These are phyloP conservation scores for Flammula alnicola DNA, from an alignment of 1,284 basidiomycete genomes.

Conservation along the genomic window DNA sequence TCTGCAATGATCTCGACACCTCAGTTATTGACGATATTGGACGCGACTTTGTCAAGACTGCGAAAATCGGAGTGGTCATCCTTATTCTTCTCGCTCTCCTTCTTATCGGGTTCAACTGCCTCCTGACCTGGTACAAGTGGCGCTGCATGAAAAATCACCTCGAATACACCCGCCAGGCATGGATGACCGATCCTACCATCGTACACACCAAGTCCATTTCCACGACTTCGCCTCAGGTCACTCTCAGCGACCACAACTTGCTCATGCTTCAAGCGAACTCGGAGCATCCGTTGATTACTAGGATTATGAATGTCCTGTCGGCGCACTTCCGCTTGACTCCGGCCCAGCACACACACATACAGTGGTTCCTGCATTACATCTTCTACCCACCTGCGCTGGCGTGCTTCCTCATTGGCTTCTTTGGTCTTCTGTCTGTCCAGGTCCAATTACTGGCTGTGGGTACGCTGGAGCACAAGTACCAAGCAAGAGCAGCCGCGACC, in stretches of 20 bases:
- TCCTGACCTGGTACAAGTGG: constrained; percentile 85
- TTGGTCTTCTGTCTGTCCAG: constrained; percentile 89
- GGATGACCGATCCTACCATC: constrained; percentile 72
- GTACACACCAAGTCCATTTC: constrained; percentile 41
- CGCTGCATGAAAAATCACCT: constrained; percentile 66
- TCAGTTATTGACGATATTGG: constrained; percentile 86
- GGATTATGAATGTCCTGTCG: constrained; percentile 61
- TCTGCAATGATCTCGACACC: constrained; percentile 81
- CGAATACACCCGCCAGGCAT: constrained; percentile 72
- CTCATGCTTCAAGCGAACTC: constrained; percentile 71
- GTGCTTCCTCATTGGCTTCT: constrained; percentile 87
- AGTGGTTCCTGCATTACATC: constrained; percentile 88
- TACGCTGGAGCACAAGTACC: constrained; percentile 70
- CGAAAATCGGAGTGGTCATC: constrained; percentile 78
- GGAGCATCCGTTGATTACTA: constrained; percentile 72
- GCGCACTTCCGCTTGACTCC: constrained; percentile 55
- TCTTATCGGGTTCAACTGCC: constrained; percentile 67
- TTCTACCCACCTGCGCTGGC: constrained; percentile 90
- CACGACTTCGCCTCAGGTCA: constrained; percentile 52
- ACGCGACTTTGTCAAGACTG: constrained; percentile 72
- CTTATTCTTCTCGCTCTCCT: constrained; percentile 66
- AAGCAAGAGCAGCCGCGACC: constrained; percentile 59
- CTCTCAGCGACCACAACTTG: constrained; percentile 75
- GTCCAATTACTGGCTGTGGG: constrained; percentile 81
- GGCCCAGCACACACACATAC: constrained; percentile 65